Evolutionary conservation across 129 eudicot species (phyloP).

Genomic region (Pulicaria dysenterica): DNA sequence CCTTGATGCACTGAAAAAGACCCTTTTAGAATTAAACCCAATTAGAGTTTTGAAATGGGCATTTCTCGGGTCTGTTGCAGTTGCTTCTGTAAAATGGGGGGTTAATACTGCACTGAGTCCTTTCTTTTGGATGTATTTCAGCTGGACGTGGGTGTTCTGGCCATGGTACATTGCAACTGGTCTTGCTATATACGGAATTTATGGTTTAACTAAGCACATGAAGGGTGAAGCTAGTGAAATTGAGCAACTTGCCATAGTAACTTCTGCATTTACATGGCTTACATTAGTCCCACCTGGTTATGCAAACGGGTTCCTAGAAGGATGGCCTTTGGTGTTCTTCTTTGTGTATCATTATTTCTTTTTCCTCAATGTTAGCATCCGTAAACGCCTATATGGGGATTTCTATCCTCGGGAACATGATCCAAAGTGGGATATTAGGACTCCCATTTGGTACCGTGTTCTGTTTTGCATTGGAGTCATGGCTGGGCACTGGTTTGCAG

Average conservation of each 20-base stretch:
- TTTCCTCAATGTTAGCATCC: constrained; percentile 68
- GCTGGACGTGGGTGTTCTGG: constrained; percentile 90
- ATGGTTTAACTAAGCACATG: constrained; percentile 50
- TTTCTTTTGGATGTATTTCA: constrained; percentile 88
- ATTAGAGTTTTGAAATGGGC: constrained; percentile 53
- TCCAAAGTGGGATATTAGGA: constrained; percentile 66
- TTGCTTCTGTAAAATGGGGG: constrained; percentile 55
- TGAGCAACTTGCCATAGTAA: constrained; percentile 68
- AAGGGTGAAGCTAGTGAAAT: constrained; percentile 54
- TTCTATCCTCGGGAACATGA: constrained; percentile 61
- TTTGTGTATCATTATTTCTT: constrained; percentile 81
- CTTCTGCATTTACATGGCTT: constrained; percentile 69
- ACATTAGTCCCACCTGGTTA: constrained; percentile 79
- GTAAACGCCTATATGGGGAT: constrained; percentile 78
- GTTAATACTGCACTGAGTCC: constrained; percentile 52
- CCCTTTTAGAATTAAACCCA: constrained; percentile 54
- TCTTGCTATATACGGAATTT: constrained; percentile 53
- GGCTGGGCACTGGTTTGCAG: constrained; percentile 79
- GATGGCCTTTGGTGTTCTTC: constrained; percentile 86
- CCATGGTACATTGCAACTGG: constrained; percentile 72
- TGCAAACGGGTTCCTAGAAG: constrained; percentile 82
- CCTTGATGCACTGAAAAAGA: constrained; percentile 41
- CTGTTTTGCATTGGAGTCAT: constrained; percentile 59
- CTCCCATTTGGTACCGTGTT: constrained; percentile 47
- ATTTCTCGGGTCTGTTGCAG: constrained; percentile 44